These are phyloP conservation scores for Aureobasidium sp. DNA, from an alignment of 2,329 filamentous ascomycete species.

Conservation along the genomic window DNA sequence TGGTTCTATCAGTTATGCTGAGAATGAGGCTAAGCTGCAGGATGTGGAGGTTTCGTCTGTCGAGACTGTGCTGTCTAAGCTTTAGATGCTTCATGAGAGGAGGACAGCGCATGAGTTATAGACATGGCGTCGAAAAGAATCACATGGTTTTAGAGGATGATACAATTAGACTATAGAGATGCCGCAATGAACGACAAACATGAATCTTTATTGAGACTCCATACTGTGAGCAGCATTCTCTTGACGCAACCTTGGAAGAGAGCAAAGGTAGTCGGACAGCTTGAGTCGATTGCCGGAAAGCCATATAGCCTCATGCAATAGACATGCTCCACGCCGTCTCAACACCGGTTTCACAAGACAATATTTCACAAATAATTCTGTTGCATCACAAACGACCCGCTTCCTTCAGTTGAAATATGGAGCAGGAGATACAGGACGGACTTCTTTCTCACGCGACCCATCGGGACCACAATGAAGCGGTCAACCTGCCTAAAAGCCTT, in stretches of 20 bases:
- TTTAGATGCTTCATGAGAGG: conserved; percentile 25
- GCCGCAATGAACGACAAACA: conserved; percentile 1
- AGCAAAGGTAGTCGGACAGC: too few relatives aligned
- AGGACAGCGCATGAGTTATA: background rate
- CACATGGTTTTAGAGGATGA: background rate
- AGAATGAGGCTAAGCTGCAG: conserved; percentile 53
- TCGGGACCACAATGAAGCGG: conserved; percentile 36
- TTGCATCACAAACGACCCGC: conserved; percentile 44
- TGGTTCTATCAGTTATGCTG: conserved; percentile 74
- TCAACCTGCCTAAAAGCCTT: conserved; percentile 14
- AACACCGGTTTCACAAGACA: too few relatives aligned
- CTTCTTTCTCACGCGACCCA: conserved; percentile 35
- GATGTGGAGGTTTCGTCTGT: conserved; percentile 42
- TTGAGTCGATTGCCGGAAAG: too few relatives aligned
- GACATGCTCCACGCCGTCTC: too few relatives aligned
- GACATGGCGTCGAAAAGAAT: background rate
- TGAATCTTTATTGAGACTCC: background rate
- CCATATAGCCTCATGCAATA: too few relatives aligned
- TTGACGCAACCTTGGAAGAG: too few relatives aligned
- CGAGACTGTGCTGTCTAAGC: conserved; percentile 40
- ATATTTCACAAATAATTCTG: conserved; percentile 18
- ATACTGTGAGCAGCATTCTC: too few relatives aligned
- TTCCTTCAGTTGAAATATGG: conserved; percentile 35
- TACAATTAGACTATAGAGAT: conserved; percentile 4
- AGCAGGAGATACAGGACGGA: conserved; percentile 45